Evolutionary conservation across 192 early-diverging fungal species (phyloP), one percentile per base, ranked within the genome.

Genomic region (Kappamyces sp.): DNA sequence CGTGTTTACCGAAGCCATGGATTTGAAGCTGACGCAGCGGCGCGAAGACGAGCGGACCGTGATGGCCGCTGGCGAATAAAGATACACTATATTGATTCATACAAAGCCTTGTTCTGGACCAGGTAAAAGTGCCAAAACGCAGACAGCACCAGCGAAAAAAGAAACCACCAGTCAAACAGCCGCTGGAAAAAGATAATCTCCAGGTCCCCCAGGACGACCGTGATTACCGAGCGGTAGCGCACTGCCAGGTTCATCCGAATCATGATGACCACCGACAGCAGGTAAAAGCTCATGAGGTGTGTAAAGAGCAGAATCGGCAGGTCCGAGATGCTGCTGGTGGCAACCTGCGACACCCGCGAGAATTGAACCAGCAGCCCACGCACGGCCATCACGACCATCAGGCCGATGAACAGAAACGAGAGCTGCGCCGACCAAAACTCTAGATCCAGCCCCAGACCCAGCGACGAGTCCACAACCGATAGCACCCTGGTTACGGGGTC

Each of bases 211-310:
- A 95, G 66, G 0, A 90, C 83, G 7, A 82, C 83, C 1, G 87
- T 87, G 42, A 91, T 89, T 4, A 46, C 2, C 15, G 69, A 77
- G 79, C 91, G 72, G 66, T 92, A 89, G 62, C 93, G 84, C 9
- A 76, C 69, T 11, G 94, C 91, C 60, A 96, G 47, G 47, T 78
- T 92, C 70, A 88, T 84, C 52, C 91, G 83, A 85, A 98, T 87
- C 86, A 96, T 91, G 33, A 98, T 68, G 5, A 98, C 85, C 1
- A 88, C 85, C n/a, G 84, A 86, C 15, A 93, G 68, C 67, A 93
- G 91, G 68, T 98, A 98, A 64, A 92, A 87, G 45, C 89, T 89
- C 86, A 96, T 89, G 36, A 94, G 80, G 59, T 91, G 87, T 2
- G 93, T 85, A 50, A 93, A 70, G 47, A 91, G 79, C 30, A 93